phyloP scores from a whole-genome alignment of 805 yeast species.

The Sugiyamaella americana region DNA sequence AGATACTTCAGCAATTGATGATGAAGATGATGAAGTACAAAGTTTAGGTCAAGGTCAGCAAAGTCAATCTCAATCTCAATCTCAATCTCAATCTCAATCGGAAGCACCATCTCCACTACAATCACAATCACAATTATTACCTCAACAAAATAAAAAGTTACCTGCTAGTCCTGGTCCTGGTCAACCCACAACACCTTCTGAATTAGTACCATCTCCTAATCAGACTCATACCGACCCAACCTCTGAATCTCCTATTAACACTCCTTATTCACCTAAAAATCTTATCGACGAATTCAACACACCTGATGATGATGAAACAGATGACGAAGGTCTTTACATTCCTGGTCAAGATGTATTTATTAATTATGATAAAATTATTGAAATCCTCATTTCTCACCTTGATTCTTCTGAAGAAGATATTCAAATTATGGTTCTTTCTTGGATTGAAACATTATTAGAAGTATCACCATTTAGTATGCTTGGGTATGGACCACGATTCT shows the following conservation, averaged over 20 bases:
- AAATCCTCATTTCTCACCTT: conserved; percentile 72
- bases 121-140: not conserved
- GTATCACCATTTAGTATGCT: conserved; percentile 72
- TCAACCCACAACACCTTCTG: not conserved
- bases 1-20: not conserved
- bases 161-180: not conserved
- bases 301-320: conserved; percentile 26
- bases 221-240: not conserved
- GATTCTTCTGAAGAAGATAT: conserved; percentile 70
- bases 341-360: conserved; percentile 79
- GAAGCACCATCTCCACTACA: not conserved
- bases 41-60: not conserved
- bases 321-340: conserved; percentile 51
- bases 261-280: not conserved
- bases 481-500: conserved; percentile 65
- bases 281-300: not conserved
- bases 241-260: not conserved
- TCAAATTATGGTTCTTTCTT: conserved; percentile 69
- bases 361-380: conserved; percentile 74
- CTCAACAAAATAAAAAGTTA: not conserved
- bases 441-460: conserved; percentile 71
- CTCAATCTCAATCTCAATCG: not conserved
- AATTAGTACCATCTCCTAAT: not conserved
- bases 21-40: not conserved
- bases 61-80: not conserved